These are phyloP conservation scores for Pisolithus microcarpus DNA, from an alignment of 768 basidiomycete genomes.

Conservation along the genomic window DNA sequence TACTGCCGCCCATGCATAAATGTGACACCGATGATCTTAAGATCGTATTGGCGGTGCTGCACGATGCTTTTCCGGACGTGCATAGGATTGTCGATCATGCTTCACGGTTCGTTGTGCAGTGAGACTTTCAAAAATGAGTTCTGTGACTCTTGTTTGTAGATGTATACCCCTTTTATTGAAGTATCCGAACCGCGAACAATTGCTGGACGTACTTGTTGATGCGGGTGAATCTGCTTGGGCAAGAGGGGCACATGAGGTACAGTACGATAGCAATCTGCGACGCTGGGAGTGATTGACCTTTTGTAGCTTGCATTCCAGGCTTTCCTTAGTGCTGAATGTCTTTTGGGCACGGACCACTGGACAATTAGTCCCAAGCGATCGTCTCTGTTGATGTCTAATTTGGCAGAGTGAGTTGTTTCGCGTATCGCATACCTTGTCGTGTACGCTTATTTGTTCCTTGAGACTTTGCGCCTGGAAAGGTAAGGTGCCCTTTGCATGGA, in stretches of 20 bases:
- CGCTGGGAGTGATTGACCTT: neutral
- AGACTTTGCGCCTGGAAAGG: constrained; percentile 1
- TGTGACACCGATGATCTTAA: constrained; percentile 19
- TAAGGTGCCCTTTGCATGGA: neutral
- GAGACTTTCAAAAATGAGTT: neutral
- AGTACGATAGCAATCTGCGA: constrained; percentile 1
- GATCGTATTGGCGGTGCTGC: constrained; percentile 68
- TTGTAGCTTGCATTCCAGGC: constrained; percentile 54
- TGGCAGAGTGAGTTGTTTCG: constrained; percentile 49
- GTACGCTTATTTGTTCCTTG: neutral
- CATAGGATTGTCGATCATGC: constrained; percentile 68
- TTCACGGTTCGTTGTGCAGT: constrained; percentile 36
- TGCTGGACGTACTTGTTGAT: constrained; percentile 54
- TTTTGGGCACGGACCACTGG: constrained; percentile 54
- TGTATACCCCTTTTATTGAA: constrained; percentile 57
- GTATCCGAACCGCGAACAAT: constrained; percentile 53
- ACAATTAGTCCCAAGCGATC: constrained; percentile 38
- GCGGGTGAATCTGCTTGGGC: constrained; percentile 67
- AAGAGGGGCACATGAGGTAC: constrained; percentile 69
- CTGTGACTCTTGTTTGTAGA: constrained; percentile 24
- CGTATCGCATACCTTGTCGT: neutral
- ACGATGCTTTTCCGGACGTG: constrained; percentile 52
- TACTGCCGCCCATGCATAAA: no score
- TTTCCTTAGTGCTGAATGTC: constrained; percentile 49
- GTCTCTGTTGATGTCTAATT: constrained; percentile 45